phyloP scores from a whole-genome alignment of 768 basidiomycete species.

The Fomitopsis serialis region DNA sequence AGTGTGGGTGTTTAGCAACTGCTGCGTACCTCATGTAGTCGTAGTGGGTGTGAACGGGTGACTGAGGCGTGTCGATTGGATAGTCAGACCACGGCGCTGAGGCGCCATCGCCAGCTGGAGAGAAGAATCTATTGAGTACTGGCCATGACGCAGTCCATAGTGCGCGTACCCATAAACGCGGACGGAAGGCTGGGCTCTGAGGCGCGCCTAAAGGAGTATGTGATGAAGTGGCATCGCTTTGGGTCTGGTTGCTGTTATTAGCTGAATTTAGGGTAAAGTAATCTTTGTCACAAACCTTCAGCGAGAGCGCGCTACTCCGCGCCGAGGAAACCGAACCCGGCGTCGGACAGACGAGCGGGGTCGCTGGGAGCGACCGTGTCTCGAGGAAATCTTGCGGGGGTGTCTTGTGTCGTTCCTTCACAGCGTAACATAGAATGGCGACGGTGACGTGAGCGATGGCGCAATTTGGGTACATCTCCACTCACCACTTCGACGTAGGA shows the following conservation, averaged over 20 bases:
- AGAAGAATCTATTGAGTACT: conserved; percentile 4
- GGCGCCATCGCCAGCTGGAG: conserved; percentile 8
- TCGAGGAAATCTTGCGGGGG: not conserved
- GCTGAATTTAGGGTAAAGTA: not conserved
- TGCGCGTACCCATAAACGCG: not conserved
- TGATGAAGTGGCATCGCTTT: not conserved
- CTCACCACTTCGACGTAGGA: no score
- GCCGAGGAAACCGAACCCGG: not conserved
- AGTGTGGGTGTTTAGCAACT: no score
- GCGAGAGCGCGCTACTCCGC: not conserved
- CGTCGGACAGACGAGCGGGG: not conserved
- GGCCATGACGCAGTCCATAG: not conserved
- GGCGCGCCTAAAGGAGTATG: not conserved
- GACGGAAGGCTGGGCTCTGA: not conserved
- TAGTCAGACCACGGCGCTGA: not conserved
- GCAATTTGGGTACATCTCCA: no score
- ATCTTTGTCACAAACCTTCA: not conserved
- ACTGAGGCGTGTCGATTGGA: not conserved
- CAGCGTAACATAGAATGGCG: no score
- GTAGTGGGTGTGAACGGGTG: conserved; percentile 4
- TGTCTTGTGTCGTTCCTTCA: no score
- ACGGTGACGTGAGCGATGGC: no score
- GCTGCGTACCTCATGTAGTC: conserved; percentile 5
- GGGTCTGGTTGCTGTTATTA: not conserved
- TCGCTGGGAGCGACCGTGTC: not conserved